A percentile compares a stretch with the other conserved stretches of the same genome.
phyloP scores from a whole-genome alignment of 1,139 yeast genomes.

The Arxiozyma slooffiae region DNA sequence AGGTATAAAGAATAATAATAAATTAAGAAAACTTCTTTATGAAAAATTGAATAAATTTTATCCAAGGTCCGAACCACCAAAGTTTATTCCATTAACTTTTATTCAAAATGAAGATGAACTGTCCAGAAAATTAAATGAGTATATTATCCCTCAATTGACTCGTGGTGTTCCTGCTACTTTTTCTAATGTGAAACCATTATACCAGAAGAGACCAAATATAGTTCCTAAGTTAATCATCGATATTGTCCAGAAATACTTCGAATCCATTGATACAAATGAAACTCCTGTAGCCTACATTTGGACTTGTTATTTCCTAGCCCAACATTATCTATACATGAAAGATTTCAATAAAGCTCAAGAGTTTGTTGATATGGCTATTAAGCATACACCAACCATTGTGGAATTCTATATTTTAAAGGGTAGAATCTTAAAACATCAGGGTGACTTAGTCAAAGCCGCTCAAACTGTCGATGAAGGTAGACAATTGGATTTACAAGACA shows the following conservation, averaged over 20 bases:
- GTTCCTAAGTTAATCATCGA: slow-evolving; percentile 38
- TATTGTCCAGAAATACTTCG: slow-evolving; percentile 44
- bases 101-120: slow-evolving; percentile 47
- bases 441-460: slow-evolving; percentile 53
- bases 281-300: slow-evolving; percentile 56
- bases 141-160: slow-evolving; percentile 51
- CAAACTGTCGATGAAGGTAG: slow-evolving; percentile 63
- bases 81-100: slow-evolving; percentile 66
- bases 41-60: slow-evolving; percentile 56
- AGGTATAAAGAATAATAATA: slow-evolving; percentile 35
- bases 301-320: slow-evolving; percentile 75
- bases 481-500: slow-evolving; percentile 71
- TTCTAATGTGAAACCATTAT: slow-evolving; percentile 74
- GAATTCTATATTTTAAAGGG: slow-evolving; percentile 78
- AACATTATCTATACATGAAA: slow-evolving; percentile 55
- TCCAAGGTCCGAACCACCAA: slow-evolving; percentile 79
- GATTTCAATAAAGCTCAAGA: slow-evolving; percentile 45
- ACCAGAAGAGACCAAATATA: slow-evolving; percentile 36
- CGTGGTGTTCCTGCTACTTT: slow-evolving; percentile 90
- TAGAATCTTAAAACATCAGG: slow-evolving; percentile 64
- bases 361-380: slow-evolving; percentile 54
- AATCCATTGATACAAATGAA: slow-evolving; percentile 20
- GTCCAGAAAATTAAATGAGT: slow-evolving; percentile 38
- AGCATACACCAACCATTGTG: slow-evolving; percentile 71
- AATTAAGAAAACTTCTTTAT: slow-evolving; percentile 47